A percentile compares a stretch with the other conserved stretches of the same genome.
phyloP scores from a whole-genome alignment of 176 grass and related monocot genomes.

The Poa annua region DNA sequence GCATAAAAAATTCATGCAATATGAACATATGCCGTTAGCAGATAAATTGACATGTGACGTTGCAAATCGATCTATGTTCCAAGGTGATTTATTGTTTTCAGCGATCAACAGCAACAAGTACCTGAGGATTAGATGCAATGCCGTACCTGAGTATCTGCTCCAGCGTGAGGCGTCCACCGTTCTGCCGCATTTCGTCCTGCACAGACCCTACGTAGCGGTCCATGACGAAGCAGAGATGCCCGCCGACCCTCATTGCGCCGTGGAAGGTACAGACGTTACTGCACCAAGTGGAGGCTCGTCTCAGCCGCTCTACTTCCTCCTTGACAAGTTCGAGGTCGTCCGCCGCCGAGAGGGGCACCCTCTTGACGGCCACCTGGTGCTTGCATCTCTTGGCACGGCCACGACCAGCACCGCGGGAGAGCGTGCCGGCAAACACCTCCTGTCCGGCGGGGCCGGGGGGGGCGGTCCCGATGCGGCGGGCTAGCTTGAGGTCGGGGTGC shows the following conservation, averaged over 20 bases:
- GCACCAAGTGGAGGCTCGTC: constrained; percentile 79
- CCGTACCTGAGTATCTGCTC: constrained; percentile 97
- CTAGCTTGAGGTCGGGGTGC: constrained; percentile 85
- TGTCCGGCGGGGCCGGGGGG: constrained; percentile 59
- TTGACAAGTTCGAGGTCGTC: constrained; percentile 68
- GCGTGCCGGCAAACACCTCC: constrained; percentile 79
- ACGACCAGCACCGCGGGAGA: constrained; percentile 52
- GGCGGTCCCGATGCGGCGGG: constrained; percentile 63
- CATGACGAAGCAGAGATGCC: constrained; percentile 89
- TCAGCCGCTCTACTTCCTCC: constrained; percentile 75
- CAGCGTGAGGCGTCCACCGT: constrained; percentile 89
- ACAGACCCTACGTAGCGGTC: constrained; percentile 76
- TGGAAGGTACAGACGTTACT: constrained; percentile 83
- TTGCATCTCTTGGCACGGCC: constrained; percentile 63
- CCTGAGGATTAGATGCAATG: constrained; percentile 39
- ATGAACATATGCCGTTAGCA: not conserved
- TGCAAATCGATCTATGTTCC: not conserved
- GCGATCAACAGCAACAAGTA: constrained; percentile 19
- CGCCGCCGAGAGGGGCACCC: constrained; percentile 57
- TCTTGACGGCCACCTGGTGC: constrained; percentile 91
- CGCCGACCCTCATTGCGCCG: constrained; percentile 62
- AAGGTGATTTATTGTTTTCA: not conserved
- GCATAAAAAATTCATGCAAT: constrained; percentile 1
- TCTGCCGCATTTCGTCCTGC: constrained; percentile 89
- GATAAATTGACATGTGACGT: not conserved